Conservation (phyloP, 129 eudicot species). For the Centrapalus pauciflorus region DNA sequence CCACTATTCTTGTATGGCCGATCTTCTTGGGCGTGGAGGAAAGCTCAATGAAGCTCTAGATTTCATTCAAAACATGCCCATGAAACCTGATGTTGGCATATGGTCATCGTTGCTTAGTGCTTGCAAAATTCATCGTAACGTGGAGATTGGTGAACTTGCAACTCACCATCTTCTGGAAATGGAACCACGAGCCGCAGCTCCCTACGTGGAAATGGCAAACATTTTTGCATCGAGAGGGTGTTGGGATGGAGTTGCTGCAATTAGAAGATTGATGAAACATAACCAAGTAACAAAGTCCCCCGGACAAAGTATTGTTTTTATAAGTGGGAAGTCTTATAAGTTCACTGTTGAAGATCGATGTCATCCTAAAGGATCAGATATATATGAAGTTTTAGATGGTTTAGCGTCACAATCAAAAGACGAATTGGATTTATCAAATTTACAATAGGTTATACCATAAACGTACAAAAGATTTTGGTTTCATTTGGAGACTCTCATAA, state of each 20-base stretch:
- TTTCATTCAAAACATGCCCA: constrained; percentile 56
- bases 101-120: constrained; percentile 81
- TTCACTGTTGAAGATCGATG: constrained; percentile 69
- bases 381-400: constrained; percentile 47
- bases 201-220: constrained; percentile 80
- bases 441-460: not conserved
- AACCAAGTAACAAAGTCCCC: constrained; percentile 58
- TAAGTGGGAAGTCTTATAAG: constrained; percentile 48
- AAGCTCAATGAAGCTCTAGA: constrained; percentile 61
- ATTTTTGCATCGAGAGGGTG: constrained; percentile 61
- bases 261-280: constrained; percentile 55
- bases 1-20: constrained; percentile 72
- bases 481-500: not conserved
- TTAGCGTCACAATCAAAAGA: constrained; percentile 48
- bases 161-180: constrained; percentile 49
- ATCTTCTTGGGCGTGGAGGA: constrained; percentile 85
- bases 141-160: constrained; percentile 65
- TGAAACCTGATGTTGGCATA: constrained; percentile 66
- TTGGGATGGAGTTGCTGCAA: constrained; percentile 63
- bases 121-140: constrained; percentile 57
- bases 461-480: not conserved
- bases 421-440: constrained; percentile 22
- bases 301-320: constrained; percentile 53
- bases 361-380: constrained; percentile 34
- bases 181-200: constrained; percentile 61